Evolutionary conservation across 164 flowering plant species (phyloP), one percentile per base, ranked within the genome.

Genomic region (Macadamia tetraphylla): DNA sequence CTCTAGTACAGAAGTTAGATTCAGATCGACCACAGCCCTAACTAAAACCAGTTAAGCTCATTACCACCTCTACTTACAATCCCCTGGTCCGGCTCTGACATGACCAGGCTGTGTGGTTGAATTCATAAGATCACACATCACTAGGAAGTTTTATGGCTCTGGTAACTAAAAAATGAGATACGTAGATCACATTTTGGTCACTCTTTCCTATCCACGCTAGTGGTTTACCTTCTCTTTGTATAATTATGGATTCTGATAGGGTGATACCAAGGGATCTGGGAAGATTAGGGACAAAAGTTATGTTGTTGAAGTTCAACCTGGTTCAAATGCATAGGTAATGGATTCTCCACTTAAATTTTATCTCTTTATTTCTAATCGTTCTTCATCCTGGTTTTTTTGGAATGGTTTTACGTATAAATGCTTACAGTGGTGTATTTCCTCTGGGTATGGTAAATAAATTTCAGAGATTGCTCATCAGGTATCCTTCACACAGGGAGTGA

Each of bases 251-350:
- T 63, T 55, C 67, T 29, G 57, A 29, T 61, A 79, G 82, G 79
- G 79, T 67, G 82, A 79, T 14, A 69, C 67, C 64, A 79, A 76
- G 63, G 82, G 77, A 53, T 5, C 40, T 5, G 40, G 69, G 11
- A 79, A 76, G 67, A 67, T 70, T 73, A 78, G 77, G n/a, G 82
- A 79, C 42, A 79, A 63, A 53, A 79, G 63, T 49, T 79, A 79
- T 18, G 61, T 31, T 6, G 35, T 23, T 32, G 71, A 71, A 53
- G 30, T 56, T 63, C 82, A 73, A 55, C 53, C 60, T 0, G 76
- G 62, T 48, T 64, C 73, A 62, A 71, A 63, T 60, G 29, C 66
- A 29, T 72, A 67, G 74, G 78, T 60, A 48, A 43, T 44, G 58
- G 40, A 7, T 44, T 17, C 32, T 7, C 9, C n/a, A 6, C 1